These are phyloP conservation scores for Dictyostelium intermedium DNA, from an alignment of 78 protist species.

Conservation along the genomic window DNA sequence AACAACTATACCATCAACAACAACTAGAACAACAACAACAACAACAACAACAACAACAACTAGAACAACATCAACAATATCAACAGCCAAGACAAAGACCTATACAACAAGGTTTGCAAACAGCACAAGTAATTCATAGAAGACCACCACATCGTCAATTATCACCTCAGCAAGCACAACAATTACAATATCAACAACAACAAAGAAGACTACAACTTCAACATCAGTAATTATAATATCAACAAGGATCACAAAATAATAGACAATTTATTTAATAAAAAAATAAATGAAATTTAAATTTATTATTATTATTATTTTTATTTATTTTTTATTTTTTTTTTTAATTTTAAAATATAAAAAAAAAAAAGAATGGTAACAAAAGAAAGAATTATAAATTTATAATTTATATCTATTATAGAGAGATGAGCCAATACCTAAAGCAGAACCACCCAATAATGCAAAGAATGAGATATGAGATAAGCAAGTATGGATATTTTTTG, in stretches of 20 bases:
- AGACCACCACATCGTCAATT: background rate
- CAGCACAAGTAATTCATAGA: background rate
- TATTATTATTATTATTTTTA: background rate
- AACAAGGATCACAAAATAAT: background rate
- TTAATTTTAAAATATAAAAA: background rate
- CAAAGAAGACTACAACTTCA: background rate
- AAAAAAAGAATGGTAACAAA: background rate
- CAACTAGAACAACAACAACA: background rate
- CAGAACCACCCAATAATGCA: slow-evolving; percentile 9
- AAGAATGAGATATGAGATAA: background rate
- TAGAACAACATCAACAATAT: background rate
- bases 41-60: background rate
- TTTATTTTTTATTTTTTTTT: background rate
- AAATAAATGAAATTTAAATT: background rate
- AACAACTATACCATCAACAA: background rate
- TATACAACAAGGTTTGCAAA: background rate
- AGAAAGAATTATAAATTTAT: no score
- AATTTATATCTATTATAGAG: slow-evolving; percentile 4
- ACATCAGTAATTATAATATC: no score
- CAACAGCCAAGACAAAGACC: background rate
- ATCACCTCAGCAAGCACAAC: background rate
- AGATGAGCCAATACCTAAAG: background rate
- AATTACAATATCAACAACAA: background rate
- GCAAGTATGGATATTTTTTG: background rate
- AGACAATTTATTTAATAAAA: background rate